A percentile compares a stretch with the other conserved stretches of the same genome.
phyloP scores from a whole-genome alignment of 495 filamentous ascomycete genomes.

The Emericellopsis terricola region DNA sequence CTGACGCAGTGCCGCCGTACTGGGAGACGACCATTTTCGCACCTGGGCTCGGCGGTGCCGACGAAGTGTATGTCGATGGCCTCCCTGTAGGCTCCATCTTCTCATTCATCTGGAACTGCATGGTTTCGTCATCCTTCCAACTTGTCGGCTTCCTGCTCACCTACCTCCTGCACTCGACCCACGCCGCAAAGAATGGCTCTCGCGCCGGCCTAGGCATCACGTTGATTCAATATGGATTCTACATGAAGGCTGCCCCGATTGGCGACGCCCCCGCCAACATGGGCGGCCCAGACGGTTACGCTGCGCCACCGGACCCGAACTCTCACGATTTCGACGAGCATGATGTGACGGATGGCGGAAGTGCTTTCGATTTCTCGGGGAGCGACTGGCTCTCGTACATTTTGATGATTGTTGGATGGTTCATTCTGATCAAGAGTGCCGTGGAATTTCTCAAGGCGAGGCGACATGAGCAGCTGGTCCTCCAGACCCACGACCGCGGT shows the following conservation, averaged over 20 bases:
- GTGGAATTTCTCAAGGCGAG: slow-evolving; percentile 76
- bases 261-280: slow-evolving; percentile 27
- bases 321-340: slow-evolving; percentile 73
- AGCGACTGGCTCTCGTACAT: slow-evolving; percentile 85
- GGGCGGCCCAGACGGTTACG: slow-evolving; percentile 32
- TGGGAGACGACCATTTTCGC: slow-evolving; percentile 98
- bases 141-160: slow-evolving; percentile 94
- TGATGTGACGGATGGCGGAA: slow-evolving; percentile 28
- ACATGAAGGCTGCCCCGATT: slow-evolving; percentile 44
- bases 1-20: slow-evolving; percentile 90
- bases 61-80: slow-evolving; percentile 94
- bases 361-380: slow-evolving; percentile 35
- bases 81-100: slow-evolving; percentile 91
- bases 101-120: slow-evolving; percentile 93
- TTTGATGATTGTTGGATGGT: slow-evolving; percentile 97
- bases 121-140: slow-evolving; percentile 98
- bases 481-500: slow-evolving; percentile 87
- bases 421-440: slow-evolving; percentile 78
- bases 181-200: slow-evolving; percentile 94
- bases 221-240: slow-evolving; percentile 91
- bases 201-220: slow-evolving; percentile 87
- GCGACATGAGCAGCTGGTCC: slow-evolving; percentile 77
- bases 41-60: slow-evolving; percentile 59
- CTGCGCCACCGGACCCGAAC: slow-evolving; percentile 67
- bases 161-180: slow-evolving; percentile 92